Evolutionary conservation across 129 eudicot genomes (phyloP).

Genomic region (Saposhnikovia divaricata): DNA sequence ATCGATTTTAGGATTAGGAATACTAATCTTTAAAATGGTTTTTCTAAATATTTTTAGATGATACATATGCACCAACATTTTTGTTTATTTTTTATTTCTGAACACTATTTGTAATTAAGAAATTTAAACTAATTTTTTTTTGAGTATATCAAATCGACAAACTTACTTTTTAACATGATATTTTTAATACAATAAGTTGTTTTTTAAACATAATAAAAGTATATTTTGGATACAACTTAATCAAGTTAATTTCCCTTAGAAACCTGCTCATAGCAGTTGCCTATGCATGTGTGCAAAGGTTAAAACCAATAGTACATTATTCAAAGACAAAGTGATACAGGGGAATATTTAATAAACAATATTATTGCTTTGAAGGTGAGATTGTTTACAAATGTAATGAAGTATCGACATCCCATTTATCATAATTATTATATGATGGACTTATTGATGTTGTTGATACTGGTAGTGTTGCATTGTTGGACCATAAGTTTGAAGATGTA

Average conservation of each 20-base stretch:
- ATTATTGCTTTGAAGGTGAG: background rate
- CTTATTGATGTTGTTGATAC: conserved; percentile 15
- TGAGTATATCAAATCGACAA: too few species aligned
- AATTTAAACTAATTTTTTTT: too few species aligned
- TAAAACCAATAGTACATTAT: background rate
- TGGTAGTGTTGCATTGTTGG: conserved; percentile 21
- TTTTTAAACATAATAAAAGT: too few species aligned
- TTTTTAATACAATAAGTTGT: background rate
- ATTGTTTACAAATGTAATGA: conserved; percentile 52
- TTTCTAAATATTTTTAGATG: too few species aligned
- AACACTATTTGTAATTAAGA: too few species aligned
- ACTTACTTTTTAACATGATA: too few species aligned
- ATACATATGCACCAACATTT: too few species aligned
- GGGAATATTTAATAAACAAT: background rate
- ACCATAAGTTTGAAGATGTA: conserved; percentile 26
- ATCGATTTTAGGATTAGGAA: too few species aligned
- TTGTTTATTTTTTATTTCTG: too few species aligned
- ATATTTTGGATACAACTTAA: background rate
- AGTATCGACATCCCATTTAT: conserved; percentile 45
- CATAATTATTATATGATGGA: conserved; percentile 16
- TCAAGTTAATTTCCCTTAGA: background rate
- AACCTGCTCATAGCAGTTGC: background rate
- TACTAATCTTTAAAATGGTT: too few species aligned
- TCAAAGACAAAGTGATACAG: background rate
- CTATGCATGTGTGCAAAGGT: background rate